These are phyloP conservation scores for Massarina eburnea DNA, from an alignment of 2,329 filamentous ascomycete species.

Conservation along the genomic window DNA sequence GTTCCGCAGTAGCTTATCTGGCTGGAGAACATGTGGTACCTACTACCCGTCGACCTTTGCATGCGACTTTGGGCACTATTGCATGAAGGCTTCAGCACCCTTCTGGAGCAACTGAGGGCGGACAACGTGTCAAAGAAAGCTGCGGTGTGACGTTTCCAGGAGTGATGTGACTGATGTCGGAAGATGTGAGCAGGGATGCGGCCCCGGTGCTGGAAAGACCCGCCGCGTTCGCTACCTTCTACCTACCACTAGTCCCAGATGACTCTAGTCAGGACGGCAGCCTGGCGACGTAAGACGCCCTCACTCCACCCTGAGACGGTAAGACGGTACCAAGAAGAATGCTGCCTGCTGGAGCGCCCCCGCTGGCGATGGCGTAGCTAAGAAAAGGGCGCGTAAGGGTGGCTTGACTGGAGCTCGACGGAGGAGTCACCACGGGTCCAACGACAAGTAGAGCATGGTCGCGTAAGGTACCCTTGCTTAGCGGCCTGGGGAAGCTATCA, in stretches of 20 bases:
- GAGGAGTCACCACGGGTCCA: background rate
- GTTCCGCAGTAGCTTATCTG: too few species aligned
- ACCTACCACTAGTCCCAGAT: background rate
- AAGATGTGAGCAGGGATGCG: background rate
- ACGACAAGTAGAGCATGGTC: background rate
- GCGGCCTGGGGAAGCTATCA: background rate
- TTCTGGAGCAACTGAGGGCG: too few species aligned
- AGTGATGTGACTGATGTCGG: background rate
- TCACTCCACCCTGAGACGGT: background rate
- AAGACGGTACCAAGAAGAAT: background rate
- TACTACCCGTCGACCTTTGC: too few species aligned
- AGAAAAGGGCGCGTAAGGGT: too few species aligned
- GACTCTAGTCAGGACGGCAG: background rate
- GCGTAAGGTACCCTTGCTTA: background rate
- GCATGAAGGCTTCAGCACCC: too few species aligned
- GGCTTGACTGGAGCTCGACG: background rate
- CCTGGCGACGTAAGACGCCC: background rate
- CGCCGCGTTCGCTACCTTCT: background rate
- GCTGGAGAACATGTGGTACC: too few species aligned
- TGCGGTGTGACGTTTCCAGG: background rate
- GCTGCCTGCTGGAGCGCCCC: too few species aligned
- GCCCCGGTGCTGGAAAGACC: background rate
- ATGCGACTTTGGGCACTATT: too few species aligned
- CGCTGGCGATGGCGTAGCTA: too few species aligned
- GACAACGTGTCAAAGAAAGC: background rate